Base-by-base conservation (phyloP, 345 rosid species). In the Pistacia integerrima region DNA sequence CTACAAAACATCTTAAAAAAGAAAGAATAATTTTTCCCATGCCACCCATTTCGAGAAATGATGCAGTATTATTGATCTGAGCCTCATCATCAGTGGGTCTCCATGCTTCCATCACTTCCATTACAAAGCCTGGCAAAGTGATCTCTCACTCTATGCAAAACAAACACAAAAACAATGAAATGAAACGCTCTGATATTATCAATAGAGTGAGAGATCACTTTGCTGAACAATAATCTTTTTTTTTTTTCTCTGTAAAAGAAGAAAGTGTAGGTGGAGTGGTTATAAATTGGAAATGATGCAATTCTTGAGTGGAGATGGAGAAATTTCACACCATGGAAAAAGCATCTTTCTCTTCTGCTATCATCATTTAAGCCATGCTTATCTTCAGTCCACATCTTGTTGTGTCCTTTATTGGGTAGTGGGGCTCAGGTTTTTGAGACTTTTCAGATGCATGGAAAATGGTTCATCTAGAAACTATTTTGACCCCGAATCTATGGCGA, bases 31-130 rank as follows among this genome's bases (percentile, higher is more conserved):
- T 0, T 16, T 71, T 56, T n/a, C 72, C 67, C 11, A 61, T 22
- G 22, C 74, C 71, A 8, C 67, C 74, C 67, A 44, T 72, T 44
- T 55, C 74, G 3, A 67, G 17, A 35, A 41, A 30, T 30, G 33
- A 55, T 10, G 49, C 70, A 44, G 8, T 41, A 44, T 22, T 12
- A 12, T 38, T 8, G 59, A 10, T 11, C 25, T 5, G 33, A 30
- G 16, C 18, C 33, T 51, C 13, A 51, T 2, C 18, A 51, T n/a
- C 73, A 51, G 5, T 4, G 18, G 35, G 48, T 30, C 20, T 64
- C 22, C 70, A 52, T 22, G 30, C 14, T 36, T 59, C 60, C 72
- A 56, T 14, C 2, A 2, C 44, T 41, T 59, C 60, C 68, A 56
- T n/a, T 4, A 2, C 13, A 64, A 28, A 55, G 58, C 10, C 35